Conservation (phyloP, 345 rosid species). For the Bretschneidera sinensis region DNA sequence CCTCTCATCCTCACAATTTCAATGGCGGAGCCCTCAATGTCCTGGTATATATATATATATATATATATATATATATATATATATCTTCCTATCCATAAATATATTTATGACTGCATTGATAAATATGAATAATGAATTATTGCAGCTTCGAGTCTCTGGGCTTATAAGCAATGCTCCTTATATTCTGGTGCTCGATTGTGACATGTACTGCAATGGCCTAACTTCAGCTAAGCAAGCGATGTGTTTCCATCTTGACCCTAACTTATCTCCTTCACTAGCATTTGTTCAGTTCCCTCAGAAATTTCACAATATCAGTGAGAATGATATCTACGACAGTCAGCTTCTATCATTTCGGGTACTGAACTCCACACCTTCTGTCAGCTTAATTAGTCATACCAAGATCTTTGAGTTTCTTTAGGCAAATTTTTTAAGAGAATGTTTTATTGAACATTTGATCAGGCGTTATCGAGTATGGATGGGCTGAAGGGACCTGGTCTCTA, state of each 20-base stretch:
- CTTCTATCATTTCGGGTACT: no score
- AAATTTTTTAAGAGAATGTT: no score
- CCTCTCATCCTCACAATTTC: constrained; percentile 36
- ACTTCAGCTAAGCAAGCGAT: constrained; percentile 40
- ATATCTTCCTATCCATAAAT: no score
- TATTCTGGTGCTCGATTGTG: constrained; percentile 40
- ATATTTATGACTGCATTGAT: no score
- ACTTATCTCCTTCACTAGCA: constrained; percentile 21
- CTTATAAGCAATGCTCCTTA: constrained; percentile 40
- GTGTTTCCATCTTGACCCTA: constrained; percentile 39
- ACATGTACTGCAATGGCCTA: constrained; percentile 48
- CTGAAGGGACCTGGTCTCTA: constrained; percentile 30
- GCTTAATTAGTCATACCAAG: no score
- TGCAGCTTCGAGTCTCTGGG: constrained; percentile 51
- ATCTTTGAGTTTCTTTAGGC: no score
- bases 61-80: no score
- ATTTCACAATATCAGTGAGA: constrained; percentile 25
- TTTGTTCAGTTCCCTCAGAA: constrained; percentile 46
- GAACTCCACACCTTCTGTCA: no score
- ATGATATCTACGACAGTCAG: constrained; percentile 43
- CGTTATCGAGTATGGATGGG: constrained; percentile 33
- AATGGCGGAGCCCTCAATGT: constrained; percentile 56
- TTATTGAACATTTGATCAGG: no score
- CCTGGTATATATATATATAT: constrained; percentile 29
- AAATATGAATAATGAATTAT: no score